A percentile compares a stretch with the other conserved stretches of the same genome.
Conservation (phyloP, 768 basidiomycete genomes). For the Hydnomerulius pinastri region DNA sequence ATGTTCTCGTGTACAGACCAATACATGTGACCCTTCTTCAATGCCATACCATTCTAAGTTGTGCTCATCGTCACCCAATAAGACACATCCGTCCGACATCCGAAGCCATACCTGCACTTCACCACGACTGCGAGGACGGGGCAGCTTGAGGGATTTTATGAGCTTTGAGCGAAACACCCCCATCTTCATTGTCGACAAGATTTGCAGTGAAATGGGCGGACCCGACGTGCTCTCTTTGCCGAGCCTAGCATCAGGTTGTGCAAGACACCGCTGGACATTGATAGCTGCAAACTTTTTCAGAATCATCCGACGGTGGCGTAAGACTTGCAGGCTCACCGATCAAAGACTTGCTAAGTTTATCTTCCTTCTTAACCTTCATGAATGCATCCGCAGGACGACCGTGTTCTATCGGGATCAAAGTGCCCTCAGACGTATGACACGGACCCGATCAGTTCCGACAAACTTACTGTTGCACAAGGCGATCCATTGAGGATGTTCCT, state of each 20-base stretch:
- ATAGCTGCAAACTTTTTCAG: conserved; percentile 27
- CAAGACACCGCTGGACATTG: conserved; percentile 27
- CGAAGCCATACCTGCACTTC: conserved; percentile 55
- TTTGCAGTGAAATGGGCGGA: conserved; percentile 42
- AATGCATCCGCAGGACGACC: conserved; percentile 48
- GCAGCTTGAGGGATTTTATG: conserved; percentile 47
- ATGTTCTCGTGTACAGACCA: conserved; percentile 25
- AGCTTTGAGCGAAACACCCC: conserved; percentile 65
- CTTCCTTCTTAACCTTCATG: conserved; percentile 32
- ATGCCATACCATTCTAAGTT: conserved; percentile 74
- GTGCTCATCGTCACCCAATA: conserved; percentile 52
- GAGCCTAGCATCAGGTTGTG: conserved; percentile 22
- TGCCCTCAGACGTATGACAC: conserved; percentile 1
- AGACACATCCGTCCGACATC: conserved; percentile 51
- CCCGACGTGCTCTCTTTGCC: conserved; percentile 16
- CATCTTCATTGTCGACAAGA: conserved; percentile 70
- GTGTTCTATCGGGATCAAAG: conserved; percentile 46
- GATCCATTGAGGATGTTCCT: conserved; percentile 65
- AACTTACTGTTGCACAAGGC: conserved; percentile 60
- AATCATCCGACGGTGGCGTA: neutral
- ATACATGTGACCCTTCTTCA: conserved; percentile 49
- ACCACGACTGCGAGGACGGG: conserved; percentile 25
- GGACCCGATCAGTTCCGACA: neutral
- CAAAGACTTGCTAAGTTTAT: conserved; percentile 61
- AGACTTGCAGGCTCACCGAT: conserved; percentile 47